phyloP scores from a whole-genome alignment of 768 basidiomycete genomes.

The Strobilomyces confusus region DNA sequence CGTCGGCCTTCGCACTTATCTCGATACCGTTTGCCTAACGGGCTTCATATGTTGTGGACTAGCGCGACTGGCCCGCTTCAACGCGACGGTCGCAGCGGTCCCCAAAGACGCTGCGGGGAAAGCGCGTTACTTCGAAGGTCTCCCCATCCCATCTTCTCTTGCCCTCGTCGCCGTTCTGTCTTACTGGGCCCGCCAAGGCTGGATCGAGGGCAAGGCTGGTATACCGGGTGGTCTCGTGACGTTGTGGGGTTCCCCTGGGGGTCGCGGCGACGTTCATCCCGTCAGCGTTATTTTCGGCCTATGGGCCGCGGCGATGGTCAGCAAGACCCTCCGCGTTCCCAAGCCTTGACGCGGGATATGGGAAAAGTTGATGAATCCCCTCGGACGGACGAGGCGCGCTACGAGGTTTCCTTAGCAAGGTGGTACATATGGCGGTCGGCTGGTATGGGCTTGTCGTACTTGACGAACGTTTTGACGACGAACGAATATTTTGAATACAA shows the following conservation, averaged over 20 bases:
- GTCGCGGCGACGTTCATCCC: conserved; percentile 81
- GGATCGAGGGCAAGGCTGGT: conserved; percentile 75
- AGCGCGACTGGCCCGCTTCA: conserved; percentile 95
- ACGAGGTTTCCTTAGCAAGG: conserved; percentile 1
- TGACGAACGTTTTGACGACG: conserved; percentile 11
- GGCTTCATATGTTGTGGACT: conserved; percentile 95
- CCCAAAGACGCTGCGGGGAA: conserved; percentile 88
- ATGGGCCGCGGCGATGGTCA: conserved; percentile 97
- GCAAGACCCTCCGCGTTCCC: conserved; percentile 89
- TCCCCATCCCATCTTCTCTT: conserved; percentile 92
- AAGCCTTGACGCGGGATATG: conserved; percentile 48
- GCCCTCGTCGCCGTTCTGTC: conserved; percentile 73
- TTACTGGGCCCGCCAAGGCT: conserved; percentile 79
- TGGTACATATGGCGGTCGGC: neutral
- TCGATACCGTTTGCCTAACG: conserved; percentile 84
- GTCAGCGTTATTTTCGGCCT: conserved; percentile 71
- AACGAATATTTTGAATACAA: conserved; percentile 11
- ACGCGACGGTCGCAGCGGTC: conserved; percentile 92
- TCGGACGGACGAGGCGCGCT: conserved; percentile 4
- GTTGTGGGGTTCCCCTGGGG: conserved; percentile 67
- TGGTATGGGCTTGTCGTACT: conserved; percentile 7
- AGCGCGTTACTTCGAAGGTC: conserved; percentile 92
- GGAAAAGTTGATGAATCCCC: neutral
- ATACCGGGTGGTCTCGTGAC: conserved; percentile 72
- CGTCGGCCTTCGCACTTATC: conserved; percentile 84